Conservation (phyloP, 768 basidiomycete genomes). For the Lactarius sp. region DNA sequence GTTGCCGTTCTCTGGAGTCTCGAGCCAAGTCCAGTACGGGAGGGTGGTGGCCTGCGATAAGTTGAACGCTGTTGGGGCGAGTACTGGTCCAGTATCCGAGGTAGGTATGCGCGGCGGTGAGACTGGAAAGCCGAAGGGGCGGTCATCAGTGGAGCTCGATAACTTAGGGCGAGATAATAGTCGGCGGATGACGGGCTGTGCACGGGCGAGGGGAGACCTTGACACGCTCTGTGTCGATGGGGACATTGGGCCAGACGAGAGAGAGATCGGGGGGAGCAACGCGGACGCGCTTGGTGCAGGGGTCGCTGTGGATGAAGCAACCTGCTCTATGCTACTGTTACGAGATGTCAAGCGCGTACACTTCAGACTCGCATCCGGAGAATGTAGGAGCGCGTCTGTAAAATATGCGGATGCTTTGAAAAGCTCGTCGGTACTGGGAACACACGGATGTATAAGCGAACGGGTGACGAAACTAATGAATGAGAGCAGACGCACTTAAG, state of each 20-base stretch:
- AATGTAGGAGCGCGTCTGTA: slow-evolving; percentile 45
- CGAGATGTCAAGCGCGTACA: not conserved
- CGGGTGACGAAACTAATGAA: not conserved
- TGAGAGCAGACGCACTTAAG: slow-evolving; percentile 45
- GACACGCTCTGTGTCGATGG: slow-evolving; percentile 7
- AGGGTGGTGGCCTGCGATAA: slow-evolving; percentile 53
- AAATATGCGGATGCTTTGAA: slow-evolving; percentile 73
- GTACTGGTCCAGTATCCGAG: slow-evolving; percentile 32
- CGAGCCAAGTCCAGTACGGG: slow-evolving; percentile 69
- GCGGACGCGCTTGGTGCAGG: slow-evolving; percentile 8
- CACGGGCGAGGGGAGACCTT: slow-evolving; percentile 19
- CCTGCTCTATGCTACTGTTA: slow-evolving; percentile 5
- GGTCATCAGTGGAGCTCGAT: slow-evolving; percentile 13
- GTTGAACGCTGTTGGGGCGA: slow-evolving; percentile 56
- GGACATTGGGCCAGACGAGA: slow-evolving; percentile 5
- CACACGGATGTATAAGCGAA: not conserved
- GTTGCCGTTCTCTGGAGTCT: too few relatives aligned
- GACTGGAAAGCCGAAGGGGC: not conserved
- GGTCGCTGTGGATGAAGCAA: slow-evolving; percentile 12
- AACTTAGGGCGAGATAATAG: slow-evolving; percentile 24
- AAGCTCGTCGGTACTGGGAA: slow-evolving; percentile 63
- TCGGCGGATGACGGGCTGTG: slow-evolving; percentile 21
- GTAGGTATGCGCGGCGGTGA: slow-evolving; percentile 5
- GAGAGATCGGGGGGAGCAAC: slow-evolving; percentile 11
- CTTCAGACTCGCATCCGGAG: slow-evolving; percentile 6